Conservation (phyloP, 2,329 filamentous ascomycete genomes). For the Trichoderma sp. region DNA sequence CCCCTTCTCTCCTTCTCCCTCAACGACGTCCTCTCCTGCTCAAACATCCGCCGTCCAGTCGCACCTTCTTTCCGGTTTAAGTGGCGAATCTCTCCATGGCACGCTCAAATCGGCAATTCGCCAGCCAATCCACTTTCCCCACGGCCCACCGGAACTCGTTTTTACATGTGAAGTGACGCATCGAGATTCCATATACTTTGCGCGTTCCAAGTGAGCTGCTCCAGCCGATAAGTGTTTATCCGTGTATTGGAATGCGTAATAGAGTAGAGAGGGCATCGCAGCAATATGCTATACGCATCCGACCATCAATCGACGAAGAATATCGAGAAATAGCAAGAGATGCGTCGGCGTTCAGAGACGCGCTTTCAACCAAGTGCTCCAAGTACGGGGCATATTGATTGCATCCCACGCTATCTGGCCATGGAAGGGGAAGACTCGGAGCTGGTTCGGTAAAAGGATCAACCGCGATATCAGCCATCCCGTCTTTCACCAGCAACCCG, state of each 20-base stretch:
- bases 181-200: neutral
- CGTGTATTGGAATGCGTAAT: neutral
- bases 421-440: neutral
- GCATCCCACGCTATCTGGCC: neutral
- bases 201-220: neutral
- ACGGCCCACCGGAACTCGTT: conserved; percentile 15
- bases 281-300: neutral
- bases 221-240: neutral
- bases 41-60: neutral
- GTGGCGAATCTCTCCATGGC: conserved; percentile 2
- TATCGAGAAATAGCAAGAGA: neutral
- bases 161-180: conserved; percentile 19
- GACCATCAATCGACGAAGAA: neutral
- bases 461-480: neutral
- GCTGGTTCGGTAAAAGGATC: conserved; percentile 4
- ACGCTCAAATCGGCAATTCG: conserved; percentile 13
- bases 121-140: conserved; percentile 11
- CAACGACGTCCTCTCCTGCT: neutral
- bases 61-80: conserved; percentile 1
- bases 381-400: neutral
- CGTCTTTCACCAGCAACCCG: neutral
- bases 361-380: neutral
- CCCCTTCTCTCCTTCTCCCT: neutral
- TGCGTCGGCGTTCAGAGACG: neutral
- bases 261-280: neutral